Conservation (phyloP, 1,284 basidiomycete genomes). For the Apiotrichum sp. region DNA sequence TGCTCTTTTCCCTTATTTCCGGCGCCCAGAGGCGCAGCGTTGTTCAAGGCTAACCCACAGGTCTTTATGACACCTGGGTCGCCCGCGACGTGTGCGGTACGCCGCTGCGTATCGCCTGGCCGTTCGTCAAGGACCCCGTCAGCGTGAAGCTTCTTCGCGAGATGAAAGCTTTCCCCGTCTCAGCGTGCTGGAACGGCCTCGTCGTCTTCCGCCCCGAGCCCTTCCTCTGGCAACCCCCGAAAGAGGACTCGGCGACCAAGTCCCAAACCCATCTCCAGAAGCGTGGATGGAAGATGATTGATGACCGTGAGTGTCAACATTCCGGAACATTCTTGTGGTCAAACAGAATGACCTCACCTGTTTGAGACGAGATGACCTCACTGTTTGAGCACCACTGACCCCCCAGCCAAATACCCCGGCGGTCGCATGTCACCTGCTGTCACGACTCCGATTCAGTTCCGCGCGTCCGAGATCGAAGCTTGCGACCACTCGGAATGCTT, state of each 20-base stretch:
- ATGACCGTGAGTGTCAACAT: constrained; percentile 25
- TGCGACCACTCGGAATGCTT: constrained; percentile 57
- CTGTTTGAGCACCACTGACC: too few relatives aligned
- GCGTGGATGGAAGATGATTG: constrained; percentile 38
- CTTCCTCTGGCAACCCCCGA: constrained; percentile 44
- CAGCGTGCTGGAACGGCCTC: constrained; percentile 51
- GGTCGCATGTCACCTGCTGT: constrained; percentile 37
- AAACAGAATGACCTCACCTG: neutral
- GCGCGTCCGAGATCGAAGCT: constrained; percentile 46
- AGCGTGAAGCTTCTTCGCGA: constrained; percentile 40
- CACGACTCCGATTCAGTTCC: constrained; percentile 51
- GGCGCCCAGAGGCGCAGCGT: neutral
- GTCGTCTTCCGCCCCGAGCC: constrained; percentile 52
- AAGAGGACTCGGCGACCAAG: constrained; percentile 20
- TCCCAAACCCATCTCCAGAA: constrained; percentile 2
- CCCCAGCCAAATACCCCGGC: constrained; percentile 29
- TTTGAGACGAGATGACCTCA: too few relatives aligned
- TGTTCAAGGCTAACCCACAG: constrained; percentile 2
- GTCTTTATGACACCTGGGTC: constrained; percentile 53
- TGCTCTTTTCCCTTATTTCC: too few relatives aligned
- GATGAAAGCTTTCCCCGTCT: constrained; percentile 52
- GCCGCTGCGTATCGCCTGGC: constrained; percentile 52
- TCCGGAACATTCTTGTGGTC: constrained; percentile 6
- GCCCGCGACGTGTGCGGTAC: constrained; percentile 48
- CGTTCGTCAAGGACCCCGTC: constrained; percentile 51